Percentiles rank a stretch among this genome's conserved stretches.
Conservation (phyloP, 2,329 filamentous ascomycete genomes). For the Bertia moriformis region DNA sequence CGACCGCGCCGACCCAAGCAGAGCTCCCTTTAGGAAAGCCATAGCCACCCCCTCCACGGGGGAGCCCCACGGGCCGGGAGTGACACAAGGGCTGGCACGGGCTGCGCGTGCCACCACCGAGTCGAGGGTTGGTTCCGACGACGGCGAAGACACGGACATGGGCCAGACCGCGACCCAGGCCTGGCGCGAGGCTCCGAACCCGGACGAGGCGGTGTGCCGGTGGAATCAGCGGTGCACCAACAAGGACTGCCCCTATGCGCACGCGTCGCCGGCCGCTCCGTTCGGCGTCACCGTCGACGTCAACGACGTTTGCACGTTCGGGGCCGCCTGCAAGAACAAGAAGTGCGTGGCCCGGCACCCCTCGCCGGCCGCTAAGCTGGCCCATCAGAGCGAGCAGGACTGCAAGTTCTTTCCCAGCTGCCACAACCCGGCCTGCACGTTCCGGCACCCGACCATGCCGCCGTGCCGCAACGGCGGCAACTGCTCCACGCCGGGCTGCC, state of each 20-base stretch:
- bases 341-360: constrained; percentile 89
- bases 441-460: constrained; percentile 76
- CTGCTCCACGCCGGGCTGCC: constrained; percentile 69
- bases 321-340: constrained; percentile 84
- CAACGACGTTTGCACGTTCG: constrained; percentile 67
- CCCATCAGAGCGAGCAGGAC: constrained; percentile 69
- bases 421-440: constrained; percentile 73
- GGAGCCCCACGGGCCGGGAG: neutral
- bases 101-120: too few relatives aligned
- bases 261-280: constrained; percentile 82
- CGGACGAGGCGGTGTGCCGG: constrained; percentile 65
- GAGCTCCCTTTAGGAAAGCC: too few relatives aligned
- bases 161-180: too few relatives aligned
- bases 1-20: neutral
- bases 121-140: too few relatives aligned
- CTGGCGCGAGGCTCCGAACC: constrained; percentile 36
- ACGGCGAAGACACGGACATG: constrained; percentile 50
- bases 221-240: constrained; percentile 84
- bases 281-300: constrained; percentile 66
- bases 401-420: constrained; percentile 89
- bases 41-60: too few relatives aligned
- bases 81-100: too few relatives aligned
- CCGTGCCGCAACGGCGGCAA: constrained; percentile 83
- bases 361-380: constrained; percentile 67
- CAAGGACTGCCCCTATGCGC: constrained; percentile 78